Evolutionary conservation across 2,329 filamentous ascomycete species (phyloP).

Genomic region (Falciphora oryzae): DNA sequence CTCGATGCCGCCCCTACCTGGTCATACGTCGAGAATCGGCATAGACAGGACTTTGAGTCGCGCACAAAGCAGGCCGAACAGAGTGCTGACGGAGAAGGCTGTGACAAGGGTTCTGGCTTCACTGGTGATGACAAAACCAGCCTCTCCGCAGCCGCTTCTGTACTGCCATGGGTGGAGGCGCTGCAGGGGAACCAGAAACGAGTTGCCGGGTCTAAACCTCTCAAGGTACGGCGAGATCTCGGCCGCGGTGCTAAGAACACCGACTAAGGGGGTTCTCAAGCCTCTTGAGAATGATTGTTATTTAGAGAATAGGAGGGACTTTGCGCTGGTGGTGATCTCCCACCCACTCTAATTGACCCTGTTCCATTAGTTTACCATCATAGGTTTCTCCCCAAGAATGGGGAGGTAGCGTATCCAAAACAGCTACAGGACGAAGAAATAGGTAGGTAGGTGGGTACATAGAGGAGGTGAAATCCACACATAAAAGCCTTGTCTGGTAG

Average conservation of each 20-base stretch:
- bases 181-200: slow-evolving; percentile 49
- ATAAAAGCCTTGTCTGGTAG: no score
- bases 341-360: no score
- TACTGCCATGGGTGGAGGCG: slow-evolving; percentile 54
- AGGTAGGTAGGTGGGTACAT: no score
- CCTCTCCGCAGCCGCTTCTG: slow-evolving; percentile 20
- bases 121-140: slow-evolving; percentile 22
- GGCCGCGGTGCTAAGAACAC: slow-evolving; percentile 32
- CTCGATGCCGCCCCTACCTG: slow-evolving; percentile 61
- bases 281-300: no score
- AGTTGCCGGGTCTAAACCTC: slow-evolving; percentile 53
- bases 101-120: background rate
- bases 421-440: no score
- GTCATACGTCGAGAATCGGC: slow-evolving; percentile 62
- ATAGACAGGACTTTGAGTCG: slow-evolving; percentile 28
- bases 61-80: slow-evolving; percentile 22
- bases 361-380: background rate
- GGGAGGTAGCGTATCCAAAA: no score
- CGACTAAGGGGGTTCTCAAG: background rate
- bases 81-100: slow-evolving; percentile 13
- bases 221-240: slow-evolving; percentile 59
- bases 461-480: no score
- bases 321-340: no score
- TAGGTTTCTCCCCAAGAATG: background rate
- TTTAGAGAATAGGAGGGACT: no score